Conservation (phyloP, 2,329 filamentous ascomycete species). For the Diaporthe vexans region DNA sequence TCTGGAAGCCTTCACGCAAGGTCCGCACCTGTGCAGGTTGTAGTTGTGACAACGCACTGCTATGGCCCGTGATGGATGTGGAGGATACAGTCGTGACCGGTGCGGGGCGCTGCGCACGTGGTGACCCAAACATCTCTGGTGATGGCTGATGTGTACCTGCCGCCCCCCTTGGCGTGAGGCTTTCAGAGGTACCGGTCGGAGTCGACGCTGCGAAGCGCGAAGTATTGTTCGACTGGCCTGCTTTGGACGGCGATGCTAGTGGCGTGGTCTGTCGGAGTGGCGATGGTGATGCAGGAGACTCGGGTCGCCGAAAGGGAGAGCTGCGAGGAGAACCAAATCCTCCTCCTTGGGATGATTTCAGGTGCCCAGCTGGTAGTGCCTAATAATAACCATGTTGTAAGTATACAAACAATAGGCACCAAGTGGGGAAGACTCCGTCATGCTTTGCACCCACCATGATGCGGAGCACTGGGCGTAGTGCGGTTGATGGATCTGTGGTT, state of each 20-base stretch:
- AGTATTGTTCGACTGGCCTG: conserved; percentile 58
- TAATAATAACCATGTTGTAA: conserved; percentile 46
- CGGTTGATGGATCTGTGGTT: conserved; percentile 24
- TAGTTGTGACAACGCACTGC: conserved; percentile 77
- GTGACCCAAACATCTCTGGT: conserved; percentile 55
- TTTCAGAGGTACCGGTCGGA: conserved; percentile 48
- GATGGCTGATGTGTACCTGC: conserved; percentile 37
- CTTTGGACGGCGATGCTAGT: conserved; percentile 71
- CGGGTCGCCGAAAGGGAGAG: conserved; percentile 74
- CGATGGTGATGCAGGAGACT: conserved; percentile 76
- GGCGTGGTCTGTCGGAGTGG: conserved; percentile 75
- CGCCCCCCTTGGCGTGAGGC: conserved; percentile 54
- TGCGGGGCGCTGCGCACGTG: conserved; percentile 51
- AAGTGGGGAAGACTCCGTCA: conserved; percentile 41
- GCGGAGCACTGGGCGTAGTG: conserved; percentile 32
- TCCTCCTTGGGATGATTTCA: conserved; percentile 36
- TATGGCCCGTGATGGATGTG: conserved; percentile 56
- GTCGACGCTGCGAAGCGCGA: conserved; percentile 56
- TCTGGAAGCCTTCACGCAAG: conserved; percentile 92
- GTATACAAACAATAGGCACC: conserved; percentile 23
- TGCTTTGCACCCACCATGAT: conserved; percentile 41
- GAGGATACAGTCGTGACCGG: conserved; percentile 52
- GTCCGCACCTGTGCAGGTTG: conserved; percentile 87
- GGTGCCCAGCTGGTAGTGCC: conserved; percentile 61
- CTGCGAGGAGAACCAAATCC: conserved; percentile 69